Evolutionary conservation across 257 asterid species (phyloP).

Genomic region (Nicotiana undulata): DNA sequence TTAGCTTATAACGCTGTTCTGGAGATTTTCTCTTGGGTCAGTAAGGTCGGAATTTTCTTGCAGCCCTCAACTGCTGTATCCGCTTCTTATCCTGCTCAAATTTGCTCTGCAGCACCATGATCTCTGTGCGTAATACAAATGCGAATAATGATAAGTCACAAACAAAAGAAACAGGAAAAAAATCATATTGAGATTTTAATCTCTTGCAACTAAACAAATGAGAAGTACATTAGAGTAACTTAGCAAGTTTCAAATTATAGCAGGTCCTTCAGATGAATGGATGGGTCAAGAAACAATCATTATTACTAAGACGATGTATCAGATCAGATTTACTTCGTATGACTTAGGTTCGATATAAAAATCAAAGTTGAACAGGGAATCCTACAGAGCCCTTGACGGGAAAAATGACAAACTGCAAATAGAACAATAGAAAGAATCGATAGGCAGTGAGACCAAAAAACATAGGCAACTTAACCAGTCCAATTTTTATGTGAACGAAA

Average conservation of each 20-base stretch:
- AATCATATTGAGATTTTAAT: neutral
- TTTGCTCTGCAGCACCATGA: slow-evolving; percentile 81
- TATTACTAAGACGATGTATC: neutral
- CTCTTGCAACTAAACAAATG: no score
- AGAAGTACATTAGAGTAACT: neutral
- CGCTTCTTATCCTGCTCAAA: slow-evolving; percentile 91
- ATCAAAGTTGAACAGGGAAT: neutral
- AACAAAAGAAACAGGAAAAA: neutral
- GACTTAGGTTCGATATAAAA: neutral
- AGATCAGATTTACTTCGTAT: neutral
- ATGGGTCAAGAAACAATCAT: neutral
- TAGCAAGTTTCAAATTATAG: neutral
- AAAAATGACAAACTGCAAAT: neutral
- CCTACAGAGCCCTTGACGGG: neutral
- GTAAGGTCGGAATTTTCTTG: slow-evolving; percentile 79
- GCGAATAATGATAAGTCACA: neutral
- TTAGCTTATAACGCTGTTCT: no score
- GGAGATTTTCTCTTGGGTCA: slow-evolving; percentile 10
- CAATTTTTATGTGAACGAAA: neutral
- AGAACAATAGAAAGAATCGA: neutral
- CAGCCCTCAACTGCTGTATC: slow-evolving; percentile 84
- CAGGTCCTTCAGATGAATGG: neutral
- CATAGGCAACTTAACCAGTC: neutral
- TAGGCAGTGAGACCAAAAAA: neutral
- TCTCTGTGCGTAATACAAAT: slow-evolving; percentile 38